These are phyloP conservation scores for Bipolaris sorokiniana DNA, from an alignment of 2,329 filamentous ascomycete genomes.

Conservation along the genomic window DNA sequence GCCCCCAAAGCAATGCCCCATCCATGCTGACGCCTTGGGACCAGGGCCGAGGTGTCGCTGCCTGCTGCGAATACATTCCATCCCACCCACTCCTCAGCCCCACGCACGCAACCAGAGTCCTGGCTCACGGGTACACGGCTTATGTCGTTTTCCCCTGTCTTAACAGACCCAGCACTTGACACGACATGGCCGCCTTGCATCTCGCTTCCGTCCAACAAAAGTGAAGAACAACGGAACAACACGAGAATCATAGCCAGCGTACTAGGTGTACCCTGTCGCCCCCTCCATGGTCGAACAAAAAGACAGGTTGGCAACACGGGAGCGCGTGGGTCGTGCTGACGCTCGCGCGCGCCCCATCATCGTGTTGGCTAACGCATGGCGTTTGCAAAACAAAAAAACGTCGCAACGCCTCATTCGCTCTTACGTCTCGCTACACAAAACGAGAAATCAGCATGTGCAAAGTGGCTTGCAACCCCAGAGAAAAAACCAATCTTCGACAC, in stretches of 20 bases:
- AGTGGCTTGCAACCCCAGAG: no score
- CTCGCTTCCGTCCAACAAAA: background rate
- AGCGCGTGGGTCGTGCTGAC: constrained; percentile 2
- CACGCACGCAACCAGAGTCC: background rate
- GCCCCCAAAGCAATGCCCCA: background rate
- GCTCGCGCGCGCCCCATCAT: background rate
- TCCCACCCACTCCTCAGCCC: background rate
- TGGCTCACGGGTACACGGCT: constrained; percentile 1
- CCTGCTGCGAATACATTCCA: background rate
- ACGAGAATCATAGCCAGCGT: no score
- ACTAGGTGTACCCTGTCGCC: no score
- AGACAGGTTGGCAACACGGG: background rate
- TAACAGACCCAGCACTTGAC: background rate
- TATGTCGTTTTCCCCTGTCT: background rate
- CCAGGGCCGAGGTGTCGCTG: background rate
- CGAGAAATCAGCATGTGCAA: no score
- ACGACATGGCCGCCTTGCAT: background rate
- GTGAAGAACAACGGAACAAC: no score
- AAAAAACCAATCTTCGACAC: no score
- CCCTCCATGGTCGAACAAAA: no score
- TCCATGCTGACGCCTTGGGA: background rate
- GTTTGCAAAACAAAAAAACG: background rate
- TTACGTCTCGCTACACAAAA: background rate
- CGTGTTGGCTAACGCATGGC: background rate
- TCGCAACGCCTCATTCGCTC: background rate